Percentiles rank a stretch among this genome's conserved stretches.
Conservation (phyloP, 192 early-diverging fungal genomes). For the Dissophora globulifera region DNA sequence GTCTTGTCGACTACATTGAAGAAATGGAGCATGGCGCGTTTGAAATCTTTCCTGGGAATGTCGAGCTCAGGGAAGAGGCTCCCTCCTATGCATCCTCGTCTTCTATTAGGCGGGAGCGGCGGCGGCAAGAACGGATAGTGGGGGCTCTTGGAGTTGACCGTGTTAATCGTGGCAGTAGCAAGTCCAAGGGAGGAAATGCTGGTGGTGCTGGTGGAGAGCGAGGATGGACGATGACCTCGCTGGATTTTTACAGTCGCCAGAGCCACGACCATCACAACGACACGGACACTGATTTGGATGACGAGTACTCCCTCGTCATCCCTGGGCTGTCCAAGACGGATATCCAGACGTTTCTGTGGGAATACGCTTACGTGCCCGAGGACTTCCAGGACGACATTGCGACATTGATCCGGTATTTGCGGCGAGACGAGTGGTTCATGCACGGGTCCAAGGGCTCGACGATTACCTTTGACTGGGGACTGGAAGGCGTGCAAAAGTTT, state of each 20-base stretch:
- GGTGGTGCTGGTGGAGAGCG: background rate
- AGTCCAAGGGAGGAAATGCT: no score
- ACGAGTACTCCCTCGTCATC: slow-evolving; percentile 39
- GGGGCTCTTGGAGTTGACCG: background rate
- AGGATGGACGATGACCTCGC: slow-evolving; percentile 9
- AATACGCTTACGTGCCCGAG: slow-evolving; percentile 41
- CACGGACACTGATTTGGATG: slow-evolving; percentile 35
- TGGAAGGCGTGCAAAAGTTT: slow-evolving; percentile 48
- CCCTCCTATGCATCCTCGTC: slow-evolving; percentile 36
- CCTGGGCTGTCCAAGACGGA: slow-evolving; percentile 44
- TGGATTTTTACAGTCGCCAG: slow-evolving; percentile 20
- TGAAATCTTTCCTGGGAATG: slow-evolving; percentile 30
- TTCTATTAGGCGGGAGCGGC: slow-evolving; percentile 12
- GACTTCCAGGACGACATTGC: slow-evolving; percentile 50
- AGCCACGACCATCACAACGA: slow-evolving; percentile 4
- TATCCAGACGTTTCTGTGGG: slow-evolving; percentile 50
- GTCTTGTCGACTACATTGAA: slow-evolving; percentile 44
- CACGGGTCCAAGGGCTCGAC: slow-evolving; percentile 36
- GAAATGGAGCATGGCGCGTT: slow-evolving; percentile 30
- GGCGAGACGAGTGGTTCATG: slow-evolving; percentile 49
- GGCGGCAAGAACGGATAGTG: background rate
- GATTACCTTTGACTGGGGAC: slow-evolving; percentile 36
- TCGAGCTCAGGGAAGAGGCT: slow-evolving; percentile 37
- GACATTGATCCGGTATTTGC: slow-evolving; percentile 41
- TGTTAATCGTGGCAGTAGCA: no score